Evolutionary conservation across 2,329 filamentous ascomycete genomes (phyloP), one percentile per base, ranked within the genome.

Genomic region (Decorospora gaudefroyi): DNA sequence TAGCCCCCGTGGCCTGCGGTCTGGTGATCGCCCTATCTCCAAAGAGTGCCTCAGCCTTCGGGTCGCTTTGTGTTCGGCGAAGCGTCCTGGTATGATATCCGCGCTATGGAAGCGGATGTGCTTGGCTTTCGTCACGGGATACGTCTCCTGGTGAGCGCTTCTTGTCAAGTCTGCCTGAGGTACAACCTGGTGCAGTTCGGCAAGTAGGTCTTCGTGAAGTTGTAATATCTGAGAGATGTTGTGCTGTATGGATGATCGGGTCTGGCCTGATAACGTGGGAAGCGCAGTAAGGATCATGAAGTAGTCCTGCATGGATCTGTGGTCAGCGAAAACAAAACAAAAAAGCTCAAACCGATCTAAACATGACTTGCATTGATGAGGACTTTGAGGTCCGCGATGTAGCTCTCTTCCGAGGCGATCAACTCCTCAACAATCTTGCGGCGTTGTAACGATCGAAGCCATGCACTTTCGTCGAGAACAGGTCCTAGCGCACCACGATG

Each of bases 341-440:
- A n/a, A n/a, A n/a, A n/a, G n/a, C n/a, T 39, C 10, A 6, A 23
- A 3, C 3, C 2, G 8, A 4, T 7, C 4, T 15, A n/a, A 4
- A 21, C n/a, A 15, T 6, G 3, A 43, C 83, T 65, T 74, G 92
- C 91, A 71, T 95, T 90, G 66, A 87, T 86, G 46, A 97, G 76
- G 54, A 93, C 90, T 59, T 89, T 89, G 45, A 97, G 72, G 61
- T 96, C 92, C 11, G 85, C 83, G 58, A 97, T 85, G 66, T 97
- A 97, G 61, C 86, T 83, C 65, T 93, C 87, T 69, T 97, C 93
- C 0, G 91, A 95, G 43, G 74, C 80, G 49, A 96, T 83, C 36
- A 97, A 75, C 71, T 97, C 93, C 64, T 93, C 88, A 23, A 97
- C 72, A 26, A 95, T 84, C 50, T 85, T 84, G 10, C 89, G 83